Base-by-base conservation (phyloP, 148 eudicot genomes). In the Camellia granthamiana region DNA sequence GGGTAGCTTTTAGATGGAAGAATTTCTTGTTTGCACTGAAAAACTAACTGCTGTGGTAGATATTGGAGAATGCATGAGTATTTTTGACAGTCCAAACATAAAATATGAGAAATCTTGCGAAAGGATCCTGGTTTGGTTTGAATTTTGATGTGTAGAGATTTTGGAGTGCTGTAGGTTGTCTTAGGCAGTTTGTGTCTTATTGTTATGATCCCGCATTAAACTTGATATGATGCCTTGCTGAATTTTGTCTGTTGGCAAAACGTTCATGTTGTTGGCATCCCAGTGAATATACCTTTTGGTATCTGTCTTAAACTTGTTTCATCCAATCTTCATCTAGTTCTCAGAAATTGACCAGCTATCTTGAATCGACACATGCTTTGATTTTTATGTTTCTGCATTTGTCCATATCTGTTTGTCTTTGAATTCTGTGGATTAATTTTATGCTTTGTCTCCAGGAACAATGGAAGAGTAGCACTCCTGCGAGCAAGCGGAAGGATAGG, bases 401-500 rank as follows among this genome's bases (percentile, higher is more conserved):
- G 60, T 64, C 18, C 72, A 38, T 55, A 44, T 80, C 3, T 30
- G 30, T 68, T 55, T 69, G 42, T 68, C 42, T 42, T 14, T n/a
- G 49, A 54, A 23, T 72, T 64, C 12, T 54, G 67, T 38, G 21
- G 3, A 11, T 69, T 73, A 42, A 11, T 56, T 38, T 51, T 71
- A 64, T 67, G 69, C n/a, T 73, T 52, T 81, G 68, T 75, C 58
- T 81, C 41, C 83, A 95, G 99, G 99, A 93, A 80, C 95, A 93
- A 90, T 87, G 95, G 93, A 95, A 90, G 89, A 89, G 88, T 73
- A 85, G 78, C 64, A 75, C 82, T 73, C 87, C 89, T 79, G 85
- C 83, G 10, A 87, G 94, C 21, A 95, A 92, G 81, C 88, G 99
- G 51, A 95, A 93, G 83, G 97, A 95, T 72, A 92, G 92, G 79